A percentile compares a stretch with the other conserved stretches of the same genome.
Evolutionary conservation across 2,329 filamentous ascomycete species (phyloP).

Genomic region (Aquanectria penicillioides): DNA sequence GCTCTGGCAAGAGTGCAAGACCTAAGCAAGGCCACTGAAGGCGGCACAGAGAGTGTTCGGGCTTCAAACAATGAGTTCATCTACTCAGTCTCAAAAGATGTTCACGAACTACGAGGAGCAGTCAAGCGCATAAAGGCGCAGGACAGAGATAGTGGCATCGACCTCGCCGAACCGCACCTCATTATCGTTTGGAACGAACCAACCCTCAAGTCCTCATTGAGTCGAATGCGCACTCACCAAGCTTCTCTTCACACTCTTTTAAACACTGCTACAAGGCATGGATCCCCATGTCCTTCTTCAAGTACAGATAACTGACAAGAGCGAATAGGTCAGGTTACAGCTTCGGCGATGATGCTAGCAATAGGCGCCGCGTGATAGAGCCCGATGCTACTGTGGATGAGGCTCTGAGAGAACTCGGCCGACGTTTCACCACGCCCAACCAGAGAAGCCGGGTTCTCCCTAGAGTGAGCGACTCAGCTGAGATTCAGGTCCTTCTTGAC

Average conservation of each 20-base stretch:
- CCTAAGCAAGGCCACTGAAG: conserved; percentile 35
- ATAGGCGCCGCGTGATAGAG: conserved; percentile 41
- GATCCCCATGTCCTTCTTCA: neutral
- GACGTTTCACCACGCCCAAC: conserved; percentile 37
- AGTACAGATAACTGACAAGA: conserved; percentile 21
- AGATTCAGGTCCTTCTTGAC: conserved; percentile 41
- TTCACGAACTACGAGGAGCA: conserved; percentile 38
- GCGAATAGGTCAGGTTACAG: conserved; percentile 30
- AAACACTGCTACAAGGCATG: conserved; percentile 40
- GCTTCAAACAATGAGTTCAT: conserved; percentile 40
- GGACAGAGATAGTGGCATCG: conserved; percentile 41
- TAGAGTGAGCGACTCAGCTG: conserved; percentile 41
- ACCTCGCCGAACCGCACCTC: conserved; percentile 39
- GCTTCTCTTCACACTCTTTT: conserved; percentile 41
- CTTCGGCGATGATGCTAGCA: conserved; percentile 32
- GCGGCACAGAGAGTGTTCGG: conserved; percentile 29
- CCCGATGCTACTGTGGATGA: conserved; percentile 39
- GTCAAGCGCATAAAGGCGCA: conserved; percentile 40
- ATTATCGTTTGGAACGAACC: conserved; percentile 43
- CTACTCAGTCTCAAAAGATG: conserved; percentile 39
- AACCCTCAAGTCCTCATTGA: conserved; percentile 33
- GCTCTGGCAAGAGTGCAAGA: conserved; percentile 41
- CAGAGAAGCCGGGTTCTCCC: conserved; percentile 36
- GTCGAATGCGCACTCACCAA: conserved; percentile 39
- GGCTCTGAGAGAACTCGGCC: conserved; percentile 37